Base-by-base conservation (phyloP, 805 yeast species). In the Sugiyamaella boreocaroliniensis region DNA sequence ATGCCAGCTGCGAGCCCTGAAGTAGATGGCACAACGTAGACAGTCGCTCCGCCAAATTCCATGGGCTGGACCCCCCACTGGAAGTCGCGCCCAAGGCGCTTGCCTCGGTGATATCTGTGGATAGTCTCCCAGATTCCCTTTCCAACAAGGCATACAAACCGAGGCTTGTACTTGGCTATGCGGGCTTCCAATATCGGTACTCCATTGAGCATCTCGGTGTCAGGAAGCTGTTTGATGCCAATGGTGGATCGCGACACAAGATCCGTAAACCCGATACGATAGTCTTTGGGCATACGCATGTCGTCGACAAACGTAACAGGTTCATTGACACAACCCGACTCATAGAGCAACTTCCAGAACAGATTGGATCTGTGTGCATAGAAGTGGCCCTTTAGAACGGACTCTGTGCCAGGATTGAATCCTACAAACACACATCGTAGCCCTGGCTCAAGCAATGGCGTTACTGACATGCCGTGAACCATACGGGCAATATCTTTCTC, bases 91-190 rank as follows among this genome's bases (percentile, higher is more conserved):
- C 65, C 60, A 34, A 67, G 55, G 43, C 67, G 62, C 41, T 64
- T 61, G 18, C 72, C 71, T 5, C 65, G 61, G 43, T 67, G 54
- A 49, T 59, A 60, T 56, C 70, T 73, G 49, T 77, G 72, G 0
- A 85, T 65, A 2, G 76, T 64, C 51, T 83, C 87, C 88, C 89
- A 85, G 6, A 85, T 82, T 0, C 89, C 89, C 59, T 83, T 83
- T 0, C 93, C 93, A 2, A 85, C 79, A 19, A 86, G 66, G 34
- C 85, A 82, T 0, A 83, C 68, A 34, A 71, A 68, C 29, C 64
- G 58, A 0, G 86, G 80, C 0, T 64, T 51, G 29, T 70, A 55
- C 1, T 40, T 45, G 1, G 63, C 62, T 44, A 86, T 66, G 52
- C 78, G 80, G 0, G 57, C 56, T 18, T 81, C 66, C 22, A 86